Percentiles rank a stretch among this genome's conserved stretches.
These are phyloP conservation scores for Anisodus acutangulus DNA, from an alignment of 257 asterid genomes.

Conservation along the genomic window DNA sequence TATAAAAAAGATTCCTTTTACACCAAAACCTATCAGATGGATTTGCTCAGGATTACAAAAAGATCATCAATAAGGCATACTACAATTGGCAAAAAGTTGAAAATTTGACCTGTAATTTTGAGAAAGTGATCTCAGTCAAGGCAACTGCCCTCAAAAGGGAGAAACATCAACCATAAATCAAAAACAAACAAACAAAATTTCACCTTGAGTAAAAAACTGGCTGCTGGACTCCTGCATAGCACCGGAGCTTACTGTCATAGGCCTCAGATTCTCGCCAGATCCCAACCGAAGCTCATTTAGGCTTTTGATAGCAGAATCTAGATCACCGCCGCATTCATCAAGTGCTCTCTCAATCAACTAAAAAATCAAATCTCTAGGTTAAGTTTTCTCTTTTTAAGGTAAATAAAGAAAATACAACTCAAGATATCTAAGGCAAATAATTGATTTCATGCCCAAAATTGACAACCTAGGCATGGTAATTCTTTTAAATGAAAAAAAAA, in stretches of 20 bases:
- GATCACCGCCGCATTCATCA: conserved; percentile 70
- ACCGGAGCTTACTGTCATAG: conserved; percentile 30
- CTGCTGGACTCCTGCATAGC: not conserved
- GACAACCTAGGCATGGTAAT: not conserved
- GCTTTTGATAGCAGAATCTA: conserved; percentile 82
- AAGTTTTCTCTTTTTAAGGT: conserved; percentile 33
- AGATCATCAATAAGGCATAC: not conserved
- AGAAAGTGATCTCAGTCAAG: not conserved
- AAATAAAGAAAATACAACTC: not conserved
- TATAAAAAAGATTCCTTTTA: not conserved
- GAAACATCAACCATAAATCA: not conserved
- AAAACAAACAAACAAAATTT: not conserved
- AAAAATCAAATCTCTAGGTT: conserved; percentile 36
- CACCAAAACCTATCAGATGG: not conserved
- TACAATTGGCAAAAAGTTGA: not conserved
- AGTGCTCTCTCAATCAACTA: conserved; percentile 82
- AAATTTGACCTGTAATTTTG: not conserved
- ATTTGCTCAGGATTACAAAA: not conserved
- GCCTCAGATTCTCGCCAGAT: conserved; percentile 44
- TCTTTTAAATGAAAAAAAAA: not conserved
- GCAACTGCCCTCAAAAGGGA: not conserved
- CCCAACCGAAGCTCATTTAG: conserved; percentile 81
- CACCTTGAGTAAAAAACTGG: conserved; percentile 56
- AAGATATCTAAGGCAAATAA: not conserved
- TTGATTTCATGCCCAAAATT: not conserved